phyloP scores from a whole-genome alignment of 371 early-diverging fungal genomes.

The Apophysomyces elegans region DNA sequence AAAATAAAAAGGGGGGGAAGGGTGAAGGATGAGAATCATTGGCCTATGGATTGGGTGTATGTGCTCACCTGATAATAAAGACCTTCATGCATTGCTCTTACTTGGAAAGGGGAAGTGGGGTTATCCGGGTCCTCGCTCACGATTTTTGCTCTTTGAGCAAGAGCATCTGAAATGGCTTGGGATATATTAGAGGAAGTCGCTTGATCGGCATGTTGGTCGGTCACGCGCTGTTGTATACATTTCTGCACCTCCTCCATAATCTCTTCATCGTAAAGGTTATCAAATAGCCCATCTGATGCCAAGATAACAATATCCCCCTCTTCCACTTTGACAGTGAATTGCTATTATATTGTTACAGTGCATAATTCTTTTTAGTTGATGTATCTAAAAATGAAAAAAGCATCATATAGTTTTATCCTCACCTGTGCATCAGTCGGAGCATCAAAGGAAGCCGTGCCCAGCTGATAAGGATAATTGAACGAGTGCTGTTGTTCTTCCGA shows the following conservation, averaged over 20 bases:
- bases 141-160: slow-evolving; percentile 75
- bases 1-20: neutral
- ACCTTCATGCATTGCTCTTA: slow-evolving; percentile 80
- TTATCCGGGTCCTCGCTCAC: slow-evolving; percentile 81
- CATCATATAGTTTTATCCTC: neutral
- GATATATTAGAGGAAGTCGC: slow-evolving; percentile 48
- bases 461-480: slow-evolving; percentile 80
- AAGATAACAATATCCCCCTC: slow-evolving; percentile 77
- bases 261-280: slow-evolving; percentile 84
- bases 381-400: slow-evolving; percentile 2
- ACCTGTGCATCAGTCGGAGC: slow-evolving; percentile 72
- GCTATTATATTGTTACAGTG: slow-evolving; percentile 2
- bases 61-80: slow-evolving; percentile 62
- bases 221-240: slow-evolving; percentile 18
- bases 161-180: slow-evolving; percentile 74
- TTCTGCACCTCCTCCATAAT: slow-evolving; percentile 62
- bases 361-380: neutral
- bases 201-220: slow-evolving; percentile 7
- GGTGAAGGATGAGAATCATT: neutral
- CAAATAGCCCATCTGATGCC: slow-evolving; percentile 80
- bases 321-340: slow-evolving; percentile 75
- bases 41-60: neutral
- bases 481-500: slow-evolving; percentile 88
- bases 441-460: slow-evolving; percentile 71
- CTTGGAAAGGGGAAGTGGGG: slow-evolving; percentile 87